Percentiles rank a stretch among this genome's conserved stretches.
Evolutionary conservation across 805 yeast genomes (phyloP).

Genomic region (Candida boidinii): DNA sequence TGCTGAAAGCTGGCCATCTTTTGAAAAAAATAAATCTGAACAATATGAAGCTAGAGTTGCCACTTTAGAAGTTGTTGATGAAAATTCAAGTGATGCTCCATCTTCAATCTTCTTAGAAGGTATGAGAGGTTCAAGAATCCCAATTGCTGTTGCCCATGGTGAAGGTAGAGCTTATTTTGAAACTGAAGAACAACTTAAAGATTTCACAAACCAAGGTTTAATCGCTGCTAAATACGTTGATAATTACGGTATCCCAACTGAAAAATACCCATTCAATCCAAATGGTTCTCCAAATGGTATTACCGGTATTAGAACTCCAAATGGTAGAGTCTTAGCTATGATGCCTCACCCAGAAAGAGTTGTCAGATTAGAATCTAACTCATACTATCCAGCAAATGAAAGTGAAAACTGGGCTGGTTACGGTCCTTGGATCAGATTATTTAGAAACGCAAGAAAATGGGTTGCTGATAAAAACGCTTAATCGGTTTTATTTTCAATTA

Average conservation of each 20-base stretch:
- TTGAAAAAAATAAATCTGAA: slow-evolving; percentile 84
- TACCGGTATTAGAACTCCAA: slow-evolving; percentile 82
- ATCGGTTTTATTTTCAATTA: neutral
- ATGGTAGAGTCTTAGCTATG: slow-evolving; percentile 94
- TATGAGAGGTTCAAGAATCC: slow-evolving; percentile 90
- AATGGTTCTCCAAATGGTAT: slow-evolving; percentile 93
- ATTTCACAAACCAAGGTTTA: slow-evolving; percentile 44
- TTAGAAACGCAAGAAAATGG: slow-evolving; percentile 92
- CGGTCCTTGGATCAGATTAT: slow-evolving; percentile 94
- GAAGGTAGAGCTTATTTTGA: slow-evolving; percentile 86
- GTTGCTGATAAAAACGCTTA: slow-evolving; percentile 33
- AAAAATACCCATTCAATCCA: slow-evolving; percentile 87
- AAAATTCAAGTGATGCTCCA: slow-evolving; percentile 35
- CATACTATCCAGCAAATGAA: slow-evolving; percentile 71
- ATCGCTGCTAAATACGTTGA: slow-evolving; percentile 77
- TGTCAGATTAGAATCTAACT: slow-evolving; percentile 77
- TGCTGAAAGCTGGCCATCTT: slow-evolving; percentile 90
- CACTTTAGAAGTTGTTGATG: slow-evolving; percentile 68
- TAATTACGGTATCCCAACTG: slow-evolving; percentile 80
- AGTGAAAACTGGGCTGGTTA: slow-evolving; percentile 64
- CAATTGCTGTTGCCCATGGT: slow-evolving; percentile 98
- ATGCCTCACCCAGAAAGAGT: slow-evolving; percentile 99
- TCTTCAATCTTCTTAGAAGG: slow-evolving; percentile 66
- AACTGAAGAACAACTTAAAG: slow-evolving; percentile 31
- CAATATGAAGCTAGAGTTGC: slow-evolving; percentile 95